Evolutionary conservation across 306 rosid species (phyloP).

Genomic region (Sindora glabra): DNA sequence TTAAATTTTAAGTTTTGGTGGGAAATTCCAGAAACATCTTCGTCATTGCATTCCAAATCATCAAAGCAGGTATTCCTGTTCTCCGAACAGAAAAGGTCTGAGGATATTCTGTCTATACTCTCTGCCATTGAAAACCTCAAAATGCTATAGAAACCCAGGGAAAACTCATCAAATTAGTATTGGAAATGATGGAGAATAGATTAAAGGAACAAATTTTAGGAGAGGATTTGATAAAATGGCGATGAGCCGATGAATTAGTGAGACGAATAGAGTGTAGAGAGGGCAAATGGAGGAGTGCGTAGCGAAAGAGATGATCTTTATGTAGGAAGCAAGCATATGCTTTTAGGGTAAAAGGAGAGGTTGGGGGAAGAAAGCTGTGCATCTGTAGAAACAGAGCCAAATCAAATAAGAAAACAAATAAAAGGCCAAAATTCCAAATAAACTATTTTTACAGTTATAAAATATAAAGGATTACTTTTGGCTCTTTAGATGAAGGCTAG

Average conservation of each 20-base stretch:
- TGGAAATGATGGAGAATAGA: constrained; percentile 4
- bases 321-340: constrained; percentile 30
- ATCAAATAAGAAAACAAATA: constrained; percentile 11
- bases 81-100: constrained; percentile 46
- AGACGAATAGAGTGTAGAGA: background rate
- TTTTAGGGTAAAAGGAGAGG: constrained; percentile 39
- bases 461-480: no score
- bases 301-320: constrained; percentile 33
- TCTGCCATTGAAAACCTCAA: constrained; percentile 46
- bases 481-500: no score
- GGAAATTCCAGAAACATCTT: constrained; percentile 31
- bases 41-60: constrained; percentile 30
- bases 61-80: constrained; percentile 31
- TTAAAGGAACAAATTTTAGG: constrained; percentile 23
- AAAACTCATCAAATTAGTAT: constrained; percentile 34
- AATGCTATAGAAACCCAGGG: constrained; percentile 19
- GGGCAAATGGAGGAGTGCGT: constrained; percentile 6
- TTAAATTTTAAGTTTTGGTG: constrained; percentile 10
- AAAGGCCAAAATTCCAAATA: background rate
- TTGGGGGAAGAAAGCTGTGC: constrained; percentile 16
- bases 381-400: background rate
- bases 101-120: constrained; percentile 28
- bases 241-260: constrained; percentile 20
- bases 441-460: no score
- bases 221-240: background rate